phyloP scores from a whole-genome alignment of 2,329 filamentous ascomycete genomes.

The Ilyonectria mors-panacis region DNA sequence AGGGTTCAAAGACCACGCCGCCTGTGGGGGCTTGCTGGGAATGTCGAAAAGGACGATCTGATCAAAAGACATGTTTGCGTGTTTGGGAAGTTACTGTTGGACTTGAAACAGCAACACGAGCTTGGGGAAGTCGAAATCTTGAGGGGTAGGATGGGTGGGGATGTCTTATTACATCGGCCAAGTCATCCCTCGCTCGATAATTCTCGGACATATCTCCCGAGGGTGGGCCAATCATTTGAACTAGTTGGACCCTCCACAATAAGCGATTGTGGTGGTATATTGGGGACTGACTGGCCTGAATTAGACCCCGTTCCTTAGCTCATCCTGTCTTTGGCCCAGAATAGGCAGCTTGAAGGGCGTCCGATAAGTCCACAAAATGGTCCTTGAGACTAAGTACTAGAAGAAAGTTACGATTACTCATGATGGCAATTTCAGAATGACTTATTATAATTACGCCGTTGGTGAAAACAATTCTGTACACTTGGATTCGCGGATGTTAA shows the following conservation, averaged over 20 bases:
- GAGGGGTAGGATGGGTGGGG: not conserved
- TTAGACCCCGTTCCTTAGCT: too few relatives aligned
- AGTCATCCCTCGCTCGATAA: not conserved
- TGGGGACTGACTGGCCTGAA: too few relatives aligned
- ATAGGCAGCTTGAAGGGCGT: too few relatives aligned
- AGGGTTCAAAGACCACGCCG: conserved; percentile 76
- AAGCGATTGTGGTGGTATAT: not conserved
- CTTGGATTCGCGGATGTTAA: not conserved
- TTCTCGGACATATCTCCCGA: too few relatives aligned
- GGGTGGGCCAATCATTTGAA: not conserved
- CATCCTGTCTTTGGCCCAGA: too few relatives aligned
- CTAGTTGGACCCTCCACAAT: not conserved
- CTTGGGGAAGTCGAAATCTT: not conserved
- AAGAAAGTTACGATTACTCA: too few relatives aligned
- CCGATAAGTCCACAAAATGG: too few relatives aligned
- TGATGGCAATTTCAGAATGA: too few relatives aligned
- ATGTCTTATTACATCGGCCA: not conserved
- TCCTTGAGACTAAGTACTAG: too few relatives aligned
- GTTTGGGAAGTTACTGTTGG: not conserved
- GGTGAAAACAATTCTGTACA: not conserved
- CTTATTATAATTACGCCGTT: too few relatives aligned
- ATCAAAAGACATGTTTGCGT: conserved; percentile 48
- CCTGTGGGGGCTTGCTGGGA: conserved; percentile 64
- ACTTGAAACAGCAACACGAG: not conserved
- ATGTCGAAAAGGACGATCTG: conserved; percentile 74